These are phyloP conservation scores for Phanerochaete carnosa DNA, from an alignment of 768 basidiomycete species.

Conservation along the genomic window DNA sequence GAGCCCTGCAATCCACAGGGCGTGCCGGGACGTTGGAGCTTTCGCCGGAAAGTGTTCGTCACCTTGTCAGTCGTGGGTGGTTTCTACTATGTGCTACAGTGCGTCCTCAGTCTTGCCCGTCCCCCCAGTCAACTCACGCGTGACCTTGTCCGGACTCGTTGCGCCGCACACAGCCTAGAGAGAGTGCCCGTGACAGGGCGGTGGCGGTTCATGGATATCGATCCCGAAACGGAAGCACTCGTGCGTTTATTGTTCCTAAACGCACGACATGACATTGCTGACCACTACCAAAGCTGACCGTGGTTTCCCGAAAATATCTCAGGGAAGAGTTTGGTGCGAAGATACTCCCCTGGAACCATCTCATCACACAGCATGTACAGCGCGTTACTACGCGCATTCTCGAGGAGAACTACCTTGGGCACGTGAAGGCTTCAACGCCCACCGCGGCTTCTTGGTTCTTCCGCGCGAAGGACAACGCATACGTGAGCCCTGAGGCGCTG, in stretches of 20 bases:
- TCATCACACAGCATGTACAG: slow-evolving; percentile 62
- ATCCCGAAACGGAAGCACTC: slow-evolving; percentile 50
- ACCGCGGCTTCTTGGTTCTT: slow-evolving; percentile 25
- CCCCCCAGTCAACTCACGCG: not conserved
- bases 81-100: slow-evolving; percentile 30
- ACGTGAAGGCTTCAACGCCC: slow-evolving; percentile 35
- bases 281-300: slow-evolving; percentile 36
- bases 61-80: slow-evolving; percentile 13
- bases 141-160: not conserved
- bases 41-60: slow-evolving; percentile 13
- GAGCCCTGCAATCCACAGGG: not conserved
- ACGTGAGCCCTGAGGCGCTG: not conserved
- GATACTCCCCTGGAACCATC: slow-evolving; percentile 67
- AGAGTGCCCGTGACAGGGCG: slow-evolving; percentile 83
- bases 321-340: slow-evolving; percentile 46
- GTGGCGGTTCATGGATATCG: slow-evolving; percentile 84
- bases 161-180: slow-evolving; percentile 70
- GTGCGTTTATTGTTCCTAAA: slow-evolving; percentile 30
- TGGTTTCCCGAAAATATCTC: slow-evolving; percentile 40
- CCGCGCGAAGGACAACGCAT: slow-evolving; percentile 11
- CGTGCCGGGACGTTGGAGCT: not conserved
- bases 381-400: slow-evolving; percentile 68
- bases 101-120: slow-evolving; percentile 13
- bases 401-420: slow-evolving; percentile 67
- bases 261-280: not conserved